Evolutionary conservation across 495 filamentous ascomycete genomes (phyloP).

Genomic region (Lasiosphaeria ovina): DNA sequence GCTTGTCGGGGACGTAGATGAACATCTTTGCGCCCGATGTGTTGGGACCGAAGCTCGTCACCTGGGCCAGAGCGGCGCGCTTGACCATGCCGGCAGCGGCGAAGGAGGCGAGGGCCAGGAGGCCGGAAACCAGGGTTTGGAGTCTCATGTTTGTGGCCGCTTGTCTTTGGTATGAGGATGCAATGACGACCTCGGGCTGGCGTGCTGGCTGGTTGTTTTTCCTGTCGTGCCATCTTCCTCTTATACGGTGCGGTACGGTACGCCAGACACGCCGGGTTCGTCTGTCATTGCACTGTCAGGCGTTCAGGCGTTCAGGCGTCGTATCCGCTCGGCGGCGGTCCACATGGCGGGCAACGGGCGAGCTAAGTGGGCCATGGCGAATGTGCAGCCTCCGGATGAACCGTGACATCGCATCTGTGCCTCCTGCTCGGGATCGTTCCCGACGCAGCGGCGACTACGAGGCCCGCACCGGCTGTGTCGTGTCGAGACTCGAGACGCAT

Average conservation of each 20-base stretch:
- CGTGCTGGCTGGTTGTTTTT: background rate
- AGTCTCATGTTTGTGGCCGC: conserved; percentile 28
- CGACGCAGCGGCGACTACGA: background rate
- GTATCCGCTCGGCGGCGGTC: background rate
- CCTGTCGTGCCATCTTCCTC: background rate
- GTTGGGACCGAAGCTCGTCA: conserved; percentile 41
- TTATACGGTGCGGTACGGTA: too few species aligned
- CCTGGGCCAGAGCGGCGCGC: conserved; percentile 36
- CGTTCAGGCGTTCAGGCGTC: background rate
- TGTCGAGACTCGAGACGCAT: background rate
- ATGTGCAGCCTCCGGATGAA: conserved; percentile 21
- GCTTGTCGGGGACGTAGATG: conserved; percentile 40
- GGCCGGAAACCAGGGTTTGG: conserved; percentile 24
- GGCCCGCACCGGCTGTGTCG: background rate
- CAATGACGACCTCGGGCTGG: background rate
- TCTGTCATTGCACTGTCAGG: too few species aligned
- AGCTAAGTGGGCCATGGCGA: conserved; percentile 4
- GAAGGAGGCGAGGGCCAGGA: conserved; percentile 26
- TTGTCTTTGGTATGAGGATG: background rate
- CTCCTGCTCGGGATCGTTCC: conserved; percentile 11
- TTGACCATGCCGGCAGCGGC: conserved; percentile 20
- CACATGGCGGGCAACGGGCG: background rate
- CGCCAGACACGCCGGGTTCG: too few species aligned
- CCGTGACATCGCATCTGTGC: conserved; percentile 8
- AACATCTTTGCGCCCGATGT: conserved; percentile 37